Conservation (phyloP, 169 alveolate species). For the Plasmodium vivax region DNA sequence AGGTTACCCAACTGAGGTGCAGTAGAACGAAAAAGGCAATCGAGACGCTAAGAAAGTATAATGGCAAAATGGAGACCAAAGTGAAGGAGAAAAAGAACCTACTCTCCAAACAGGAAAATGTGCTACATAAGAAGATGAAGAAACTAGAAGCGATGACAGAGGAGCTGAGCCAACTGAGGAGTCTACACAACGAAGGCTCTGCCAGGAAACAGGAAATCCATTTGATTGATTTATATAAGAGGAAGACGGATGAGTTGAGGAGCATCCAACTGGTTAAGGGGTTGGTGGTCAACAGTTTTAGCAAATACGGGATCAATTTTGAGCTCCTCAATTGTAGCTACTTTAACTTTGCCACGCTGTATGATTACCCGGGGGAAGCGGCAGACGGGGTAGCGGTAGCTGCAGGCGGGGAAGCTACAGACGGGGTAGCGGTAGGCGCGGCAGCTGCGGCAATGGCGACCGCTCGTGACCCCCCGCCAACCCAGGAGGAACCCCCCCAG, state of each 20-base stretch:
- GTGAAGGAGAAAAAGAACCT: slow-evolving; percentile 28
- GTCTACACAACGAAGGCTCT: slow-evolving; percentile 30
- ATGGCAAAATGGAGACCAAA: slow-evolving; percentile 18
- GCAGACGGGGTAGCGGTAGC: neutral
- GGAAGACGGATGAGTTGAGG: slow-evolving; percentile 11
- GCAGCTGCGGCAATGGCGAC: neutral
- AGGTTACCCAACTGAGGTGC: slow-evolving; percentile 12
- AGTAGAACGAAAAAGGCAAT: slow-evolving; percentile 72
- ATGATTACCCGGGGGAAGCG: slow-evolving; percentile 8
- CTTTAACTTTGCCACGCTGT: slow-evolving; percentile 36
- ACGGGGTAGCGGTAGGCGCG: neutral
- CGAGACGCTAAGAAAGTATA: slow-evolving; percentile 35
- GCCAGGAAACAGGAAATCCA: slow-evolving; percentile 30
- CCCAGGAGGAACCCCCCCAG: neutral
- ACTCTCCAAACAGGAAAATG: slow-evolving; percentile 13
- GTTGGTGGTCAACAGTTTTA: neutral
- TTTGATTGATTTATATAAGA: slow-evolving; percentile 11
- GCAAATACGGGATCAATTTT: slow-evolving; percentile 49
- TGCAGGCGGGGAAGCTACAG: neutral
- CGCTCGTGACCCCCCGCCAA: neutral
- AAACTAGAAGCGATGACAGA: neutral
- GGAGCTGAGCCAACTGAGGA: slow-evolving; percentile 10
- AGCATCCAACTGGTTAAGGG: slow-evolving; percentile 39
- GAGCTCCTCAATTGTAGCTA: slow-evolving; percentile 29
- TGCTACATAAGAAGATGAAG: slow-evolving; percentile 3